Conservation (phyloP, 192 early-diverging fungal genomes). For the Coemansia sp. region DNA sequence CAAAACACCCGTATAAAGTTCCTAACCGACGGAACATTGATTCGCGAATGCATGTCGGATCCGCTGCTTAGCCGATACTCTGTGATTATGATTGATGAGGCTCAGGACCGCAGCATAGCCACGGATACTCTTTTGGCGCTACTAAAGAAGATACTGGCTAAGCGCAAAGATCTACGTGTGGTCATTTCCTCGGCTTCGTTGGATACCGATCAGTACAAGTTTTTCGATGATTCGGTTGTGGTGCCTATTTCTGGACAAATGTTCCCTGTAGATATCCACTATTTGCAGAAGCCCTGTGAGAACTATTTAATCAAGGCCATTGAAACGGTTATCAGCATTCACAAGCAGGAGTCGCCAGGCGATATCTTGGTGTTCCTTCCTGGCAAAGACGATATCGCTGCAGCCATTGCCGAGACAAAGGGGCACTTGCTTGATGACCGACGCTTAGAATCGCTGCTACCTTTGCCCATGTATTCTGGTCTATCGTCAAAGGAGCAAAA, state of each 20-base stretch:
- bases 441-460: slow-evolving; percentile 63
- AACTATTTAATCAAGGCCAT: slow-evolving; percentile 91
- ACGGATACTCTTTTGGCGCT: slow-evolving; percentile 93
- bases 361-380: slow-evolving; percentile 93
- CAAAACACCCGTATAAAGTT: slow-evolving; percentile 90
- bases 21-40: slow-evolving; percentile 94
- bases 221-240: slow-evolving; percentile 82
- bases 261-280: slow-evolving; percentile 96
- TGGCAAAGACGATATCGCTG: slow-evolving; percentile 93
- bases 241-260: slow-evolving; percentile 87
- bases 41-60: slow-evolving; percentile 89
- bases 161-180: slow-evolving; percentile 69
- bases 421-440: slow-evolving; percentile 55
- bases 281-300: slow-evolving; percentile 84
- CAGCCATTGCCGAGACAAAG: slow-evolving; percentile 59
- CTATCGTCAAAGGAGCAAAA: slow-evolving; percentile 84
- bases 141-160: slow-evolving; percentile 75
- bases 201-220: slow-evolving; percentile 88
- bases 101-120: slow-evolving; percentile 87
- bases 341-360: slow-evolving; percentile 87
- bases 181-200: slow-evolving; percentile 91
- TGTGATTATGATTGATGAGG: slow-evolving; percentile 91
- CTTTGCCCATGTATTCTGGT: slow-evolving; percentile 84
- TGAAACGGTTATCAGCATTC: slow-evolving; percentile 87
- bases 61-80: slow-evolving; percentile 80